phyloP scores from a whole-genome alignment of 371 early-diverging fungal genomes.

The Actinomucor elegans region DNA sequence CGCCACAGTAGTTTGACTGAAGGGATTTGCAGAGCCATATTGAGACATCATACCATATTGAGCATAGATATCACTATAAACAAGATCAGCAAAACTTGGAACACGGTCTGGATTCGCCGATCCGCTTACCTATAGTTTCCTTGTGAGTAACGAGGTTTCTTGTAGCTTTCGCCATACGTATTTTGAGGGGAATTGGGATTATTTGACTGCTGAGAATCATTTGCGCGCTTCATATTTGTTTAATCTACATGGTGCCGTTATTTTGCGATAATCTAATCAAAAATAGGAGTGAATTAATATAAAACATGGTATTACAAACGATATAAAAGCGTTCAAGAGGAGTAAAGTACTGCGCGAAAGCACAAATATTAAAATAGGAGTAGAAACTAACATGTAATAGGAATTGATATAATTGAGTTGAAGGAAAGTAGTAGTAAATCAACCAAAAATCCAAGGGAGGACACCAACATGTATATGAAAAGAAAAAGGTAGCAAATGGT shows the following conservation, averaged over 20 bases:
- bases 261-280: background rate
- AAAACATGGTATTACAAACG: background rate
- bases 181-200: too few species aligned
- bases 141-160: background rate
- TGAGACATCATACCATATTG: constrained; percentile 27
- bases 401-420: too few species aligned
- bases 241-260: too few species aligned
- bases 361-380: background rate
- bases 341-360: background rate
- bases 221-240: constrained; percentile 16
- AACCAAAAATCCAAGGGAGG: too few species aligned
- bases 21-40: constrained; percentile 17
- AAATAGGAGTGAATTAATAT: background rate
- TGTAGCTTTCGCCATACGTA: too few species aligned
- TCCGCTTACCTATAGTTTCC: background rate
- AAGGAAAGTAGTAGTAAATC: too few species aligned
- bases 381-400: too few species aligned
- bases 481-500: too few species aligned
- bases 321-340: background rate
- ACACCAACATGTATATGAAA: background rate
- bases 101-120: background rate
- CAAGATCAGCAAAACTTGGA: background rate
- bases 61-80: constrained; percentile 26
- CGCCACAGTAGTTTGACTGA: constrained; percentile 8
- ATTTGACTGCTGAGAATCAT: constrained; percentile 7